Base-by-base conservation (phyloP, 495 filamentous ascomycete genomes). In the Amorphotheca resinae region DNA sequence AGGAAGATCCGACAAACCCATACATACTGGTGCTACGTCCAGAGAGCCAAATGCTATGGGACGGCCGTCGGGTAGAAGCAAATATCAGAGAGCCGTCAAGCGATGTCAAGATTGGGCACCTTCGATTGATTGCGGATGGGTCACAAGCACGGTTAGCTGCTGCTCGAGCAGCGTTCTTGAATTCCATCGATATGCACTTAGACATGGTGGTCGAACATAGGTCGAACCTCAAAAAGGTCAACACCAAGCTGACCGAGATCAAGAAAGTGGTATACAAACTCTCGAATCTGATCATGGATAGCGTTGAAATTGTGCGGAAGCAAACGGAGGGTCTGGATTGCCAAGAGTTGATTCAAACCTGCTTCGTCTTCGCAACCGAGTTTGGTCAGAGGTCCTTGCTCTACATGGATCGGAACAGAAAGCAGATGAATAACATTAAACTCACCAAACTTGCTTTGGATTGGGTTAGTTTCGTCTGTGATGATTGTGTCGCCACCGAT, bases 221-320 rank as follows among this genome's bases (percentile, higher is more conserved):
- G 46, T 93, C 93, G 18, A 96, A 95, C 55, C 71, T 98, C 16
- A 82, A 80, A 30, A 82, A 93, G 44, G 93, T 98, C 44, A 91
- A 95, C 51, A 67, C 79, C 23, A 84, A 93, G 57, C 66, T 98
- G 50, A 91, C 87, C 56, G 87, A 89, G 57, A 98, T 96, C 52
- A 93, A 93, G 58, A 91, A 86, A 59, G 89, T 87, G 0, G 84
- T 87, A 21, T 96, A 93, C 69, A 93, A 91, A 60, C 68, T 98
- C 25, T 95, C 87, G n/a, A 95, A 95, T 64, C 83, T 88, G 9
- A 96, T 96, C 59, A 96, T 98, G 93, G 89, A 96, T 56, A 95
- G 88, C 54, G 91, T 98, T 42, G 86, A 89, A 51, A 81, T 83
- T 39, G 89, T 96, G 46, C 72, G 88, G 40, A 73, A 79, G 44